Base-by-base conservation (phyloP, 2,329 filamentous ascomycete species). In the Colletotrichum sp. region DNA sequence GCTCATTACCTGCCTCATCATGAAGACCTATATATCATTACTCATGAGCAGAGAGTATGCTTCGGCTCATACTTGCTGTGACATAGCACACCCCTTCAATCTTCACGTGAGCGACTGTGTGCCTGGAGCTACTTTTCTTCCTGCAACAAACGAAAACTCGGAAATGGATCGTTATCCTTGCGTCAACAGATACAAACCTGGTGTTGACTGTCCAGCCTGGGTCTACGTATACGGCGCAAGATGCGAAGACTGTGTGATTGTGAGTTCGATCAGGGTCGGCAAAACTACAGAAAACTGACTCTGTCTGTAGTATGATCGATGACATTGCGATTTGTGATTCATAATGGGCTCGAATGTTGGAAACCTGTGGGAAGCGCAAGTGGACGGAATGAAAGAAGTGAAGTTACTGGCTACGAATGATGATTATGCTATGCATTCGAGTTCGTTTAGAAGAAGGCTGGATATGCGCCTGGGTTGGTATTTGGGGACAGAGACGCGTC, bases 61-160 rank as follows among this genome's bases (percentile, higher is more conserved):
- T 5, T 5, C n/a, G 2, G 1, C 1, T 52, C 4, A 1, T 7
- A 7, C 6, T 52, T 13, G 44, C n/a, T 6, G 5, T 21, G 10
- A 13, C 10, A 21, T 6, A 52, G 6, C 10, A 21, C 2, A 8
- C 2, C 18, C 9, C 5, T 6, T n/a, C 8, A n/a, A 1, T 0
- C 18, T 49, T 18, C 12, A 49, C 0, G 0, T 3, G 0, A 49
- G 39, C 39, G 5, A 49, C 39, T n/a, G 3, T 21, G 1, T 1
- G 39, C 5, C 9, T n/a, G 10, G 10, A 24, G 12, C 6, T 13
- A 8, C 10, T 52, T 0, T 2, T 21, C n/a, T 21, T 52, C n/a
- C n/a, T 21, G 6, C 10, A 21, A 52, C 10, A 24, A 52, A 21
- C 44, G 12, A 21, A 7, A 52, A 13, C 6, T 21, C 3, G n/a